Evolutionary conservation across 805 yeast genomes (phyloP).

Genomic region (Candida multigemmis): DNA sequence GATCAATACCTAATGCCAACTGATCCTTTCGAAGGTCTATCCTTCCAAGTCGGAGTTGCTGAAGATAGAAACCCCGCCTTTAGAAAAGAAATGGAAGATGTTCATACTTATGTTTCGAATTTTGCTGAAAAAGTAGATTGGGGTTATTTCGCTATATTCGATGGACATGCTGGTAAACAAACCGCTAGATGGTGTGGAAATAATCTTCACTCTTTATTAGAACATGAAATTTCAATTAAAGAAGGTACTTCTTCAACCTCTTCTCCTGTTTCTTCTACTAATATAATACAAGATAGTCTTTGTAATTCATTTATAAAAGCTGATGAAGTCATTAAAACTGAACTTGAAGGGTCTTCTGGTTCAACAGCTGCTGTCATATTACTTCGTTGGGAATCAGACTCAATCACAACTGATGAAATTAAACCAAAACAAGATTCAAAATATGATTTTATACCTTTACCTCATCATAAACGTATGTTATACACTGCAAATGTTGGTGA

Average conservation of each 20-base stretch:
- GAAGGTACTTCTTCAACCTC: conserved; percentile 3
- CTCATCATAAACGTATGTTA: conserved; percentile 58
- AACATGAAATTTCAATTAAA: conserved; percentile 32
- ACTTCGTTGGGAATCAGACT: conserved; percentile 61
- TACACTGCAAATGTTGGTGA: conserved; percentile 97
- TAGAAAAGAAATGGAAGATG: conserved; percentile 91
- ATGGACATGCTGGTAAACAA: conserved; percentile 94
- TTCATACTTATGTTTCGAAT: conserved; percentile 86
- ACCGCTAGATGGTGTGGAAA: conserved; percentile 95
- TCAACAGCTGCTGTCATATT: conserved; percentile 95
- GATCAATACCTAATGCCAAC: conserved; percentile 1
- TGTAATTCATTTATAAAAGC: conserved; percentile 66
- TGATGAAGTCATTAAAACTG: conserved; percentile 56
- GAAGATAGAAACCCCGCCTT: conserved; percentile 77
- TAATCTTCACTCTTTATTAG: conserved; percentile 63
- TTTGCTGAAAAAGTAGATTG: conserved; percentile 86
- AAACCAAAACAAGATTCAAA: conserved; percentile 9
- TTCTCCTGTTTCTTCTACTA: conserved; percentile 10
- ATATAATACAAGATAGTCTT: conserved; percentile 57
- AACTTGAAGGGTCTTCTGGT: conserved; percentile 69
- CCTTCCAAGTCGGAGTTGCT: conserved; percentile 84
- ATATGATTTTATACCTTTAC: conserved; percentile 41
- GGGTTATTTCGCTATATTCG: conserved; percentile 94
- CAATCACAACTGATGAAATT: conserved; percentile 1
- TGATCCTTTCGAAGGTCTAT: conserved; percentile 47